Evolutionary conservation across 2,329 filamentous ascomycete genomes (phyloP), one percentile per base, ranked within the genome.

Genomic region (Exophiala dermatitidis): DNA sequence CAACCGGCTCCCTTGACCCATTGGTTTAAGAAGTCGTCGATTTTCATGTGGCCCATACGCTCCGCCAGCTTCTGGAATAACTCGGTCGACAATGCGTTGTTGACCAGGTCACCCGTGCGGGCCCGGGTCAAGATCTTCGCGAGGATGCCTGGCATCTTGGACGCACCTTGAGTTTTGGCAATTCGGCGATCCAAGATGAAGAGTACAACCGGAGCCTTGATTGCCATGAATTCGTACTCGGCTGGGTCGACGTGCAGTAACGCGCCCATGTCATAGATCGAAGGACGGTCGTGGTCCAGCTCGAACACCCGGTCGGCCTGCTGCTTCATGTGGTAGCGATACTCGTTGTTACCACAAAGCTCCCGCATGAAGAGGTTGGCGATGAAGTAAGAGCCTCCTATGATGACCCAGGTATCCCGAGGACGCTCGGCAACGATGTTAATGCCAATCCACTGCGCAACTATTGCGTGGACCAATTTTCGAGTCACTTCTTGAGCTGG

Each of bases 141-240:
- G 55, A 98, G 83, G 57, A 95, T 90, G 36, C 90, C 83, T 45
- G 85, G 84, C 57, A 97, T 81, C 5, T 90, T 93, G 40, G 84
- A 82, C 43, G 90, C 87, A 36, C 88, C 88, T 53, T 87, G 90
- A 8, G 87, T 85, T 69, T 98, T 98, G 51, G 88, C 83, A 45
- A 98, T 79, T 38, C 93, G 82, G 63, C 90, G 88, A 67, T 98
- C 93, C 4, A 98, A 79, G 47, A 97, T 95, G 67, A 91, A 96
- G 9, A 98, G 78, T 3, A 98, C 88, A 26, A 97, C 75, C 0
- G 91, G 84, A 2, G 91, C 88, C 69, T 98, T 98, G 49, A 97
- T 75, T 10, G 84, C 80, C 78, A 98, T 85, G 60, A 98, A 97
- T 0, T 95, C 88, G 60, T 85, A 78, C 67, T 95, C 88, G n/a